Evolutionary conservation across 768 basidiomycete genomes (phyloP).

Genomic region (Leccinum variicolor): DNA sequence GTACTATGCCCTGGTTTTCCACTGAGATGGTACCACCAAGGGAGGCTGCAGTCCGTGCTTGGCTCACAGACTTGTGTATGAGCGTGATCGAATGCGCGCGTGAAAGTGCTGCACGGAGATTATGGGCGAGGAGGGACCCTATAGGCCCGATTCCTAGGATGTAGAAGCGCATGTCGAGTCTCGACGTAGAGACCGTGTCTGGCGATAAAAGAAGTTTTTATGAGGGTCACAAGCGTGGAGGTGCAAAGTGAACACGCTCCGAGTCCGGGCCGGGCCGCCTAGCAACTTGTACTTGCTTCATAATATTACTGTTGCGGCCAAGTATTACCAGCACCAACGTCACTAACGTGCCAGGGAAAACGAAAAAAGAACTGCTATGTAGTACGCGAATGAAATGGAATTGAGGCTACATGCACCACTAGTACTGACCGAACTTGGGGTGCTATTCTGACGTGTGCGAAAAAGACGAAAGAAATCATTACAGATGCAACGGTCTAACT

Average conservation of each 20-base stretch:
- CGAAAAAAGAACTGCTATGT: background rate
- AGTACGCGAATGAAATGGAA: background rate
- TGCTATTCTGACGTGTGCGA: constrained; percentile 1
- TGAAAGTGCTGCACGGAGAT: constrained; percentile 64
- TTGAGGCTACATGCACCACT: background rate
- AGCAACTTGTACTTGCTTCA: no score
- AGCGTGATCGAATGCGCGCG: constrained; percentile 56
- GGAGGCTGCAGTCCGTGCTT: constrained; percentile 34
- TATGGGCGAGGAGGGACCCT: constrained; percentile 77
- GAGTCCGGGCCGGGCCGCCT: no score
- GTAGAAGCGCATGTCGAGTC: constrained; percentile 56
- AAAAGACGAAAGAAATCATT: constrained; percentile 21
- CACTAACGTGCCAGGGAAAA: background rate
- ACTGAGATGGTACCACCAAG: constrained; percentile 41
- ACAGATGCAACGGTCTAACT: constrained; percentile 27
- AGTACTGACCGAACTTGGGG: background rate
- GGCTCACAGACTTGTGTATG: constrained; percentile 55
- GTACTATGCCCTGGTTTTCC: constrained; percentile 46
- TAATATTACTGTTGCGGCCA: no score
- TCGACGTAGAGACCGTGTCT: background rate
- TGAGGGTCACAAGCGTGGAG: background rate
- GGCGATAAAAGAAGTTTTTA: background rate
- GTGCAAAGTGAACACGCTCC: background rate
- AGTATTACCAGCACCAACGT: background rate
- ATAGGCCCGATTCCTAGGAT: constrained; percentile 79